A percentile compares a stretch with the other conserved stretches of the same genome.
phyloP scores from a whole-genome alignment of 306 rosid species.

The Vicia villosa region DNA sequence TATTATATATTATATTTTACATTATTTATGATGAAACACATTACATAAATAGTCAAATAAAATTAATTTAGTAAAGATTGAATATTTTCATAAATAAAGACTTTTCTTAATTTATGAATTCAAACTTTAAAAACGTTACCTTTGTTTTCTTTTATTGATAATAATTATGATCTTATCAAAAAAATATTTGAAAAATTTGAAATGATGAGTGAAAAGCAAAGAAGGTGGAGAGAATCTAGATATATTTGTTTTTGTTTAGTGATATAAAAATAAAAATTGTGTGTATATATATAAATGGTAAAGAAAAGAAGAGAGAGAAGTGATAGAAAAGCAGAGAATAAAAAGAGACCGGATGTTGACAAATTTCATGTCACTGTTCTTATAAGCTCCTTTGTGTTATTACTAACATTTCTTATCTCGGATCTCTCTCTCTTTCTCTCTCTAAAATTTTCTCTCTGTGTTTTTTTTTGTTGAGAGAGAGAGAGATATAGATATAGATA shows the following conservation, averaged over 20 bases:
- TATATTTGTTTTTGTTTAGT: constrained; percentile 48
- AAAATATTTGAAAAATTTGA: constrained; percentile 21
- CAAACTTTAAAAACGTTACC: neutral
- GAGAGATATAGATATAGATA: constrained; percentile 44
- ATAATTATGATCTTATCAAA: neutral
- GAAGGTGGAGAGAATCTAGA: constrained; percentile 82
- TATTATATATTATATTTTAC: too few species aligned
- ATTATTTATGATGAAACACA: too few species aligned
- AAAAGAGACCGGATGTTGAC: constrained; percentile 99
- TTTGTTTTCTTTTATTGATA: neutral
- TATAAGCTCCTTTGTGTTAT: constrained; percentile 94
- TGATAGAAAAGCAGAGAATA: constrained; percentile 94
- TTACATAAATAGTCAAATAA: too few species aligned
- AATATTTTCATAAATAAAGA: too few species aligned
- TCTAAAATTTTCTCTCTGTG: constrained; percentile 34
- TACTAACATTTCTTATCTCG: constrained; percentile 97
- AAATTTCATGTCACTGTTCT: constrained; percentile 99
- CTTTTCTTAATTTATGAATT: too few species aligned
- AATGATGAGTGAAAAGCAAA: constrained; percentile 51
- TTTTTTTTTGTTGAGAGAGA: constrained; percentile 32
- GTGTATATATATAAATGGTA: constrained; percentile 40
- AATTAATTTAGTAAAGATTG: too few species aligned
- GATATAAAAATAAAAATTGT: neutral
- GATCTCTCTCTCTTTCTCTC: constrained; percentile 66
- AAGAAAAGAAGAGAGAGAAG: constrained; percentile 50